Percentiles rank a stretch among this genome's conserved stretches.
These are phyloP conservation scores for Musa balbisiana DNA, from an alignment of 202 grass and related monocot species.

Conservation along the genomic window DNA sequence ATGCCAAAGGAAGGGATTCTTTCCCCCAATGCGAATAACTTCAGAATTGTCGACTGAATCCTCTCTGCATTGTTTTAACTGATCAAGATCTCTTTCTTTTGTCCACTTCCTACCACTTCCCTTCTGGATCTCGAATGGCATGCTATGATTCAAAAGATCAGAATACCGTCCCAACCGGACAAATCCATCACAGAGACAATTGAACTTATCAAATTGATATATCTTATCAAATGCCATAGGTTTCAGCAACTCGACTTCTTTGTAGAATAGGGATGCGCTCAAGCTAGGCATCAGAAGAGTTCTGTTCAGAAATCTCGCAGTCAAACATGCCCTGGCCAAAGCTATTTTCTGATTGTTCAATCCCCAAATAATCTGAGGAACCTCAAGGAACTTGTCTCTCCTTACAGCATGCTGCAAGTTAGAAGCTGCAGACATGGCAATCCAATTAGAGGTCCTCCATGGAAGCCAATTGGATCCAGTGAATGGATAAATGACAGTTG, in stretches of 20 bases:
- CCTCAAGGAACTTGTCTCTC: constrained; percentile 67
- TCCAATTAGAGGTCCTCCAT: constrained; percentile 40
- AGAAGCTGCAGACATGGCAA: constrained; percentile 8
- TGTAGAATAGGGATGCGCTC: constrained; percentile 89
- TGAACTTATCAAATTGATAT: constrained; percentile 85
- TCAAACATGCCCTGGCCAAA: constrained; percentile 81
- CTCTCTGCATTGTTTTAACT: constrained; percentile 46
- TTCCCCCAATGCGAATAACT: constrained; percentile 68
- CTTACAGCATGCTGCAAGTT: constrained; percentile 46
- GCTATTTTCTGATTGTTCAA: constrained; percentile 99
- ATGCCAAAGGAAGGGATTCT: constrained; percentile 93
- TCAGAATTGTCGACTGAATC: constrained; percentile 41
- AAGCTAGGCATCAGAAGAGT: constrained; percentile 88
- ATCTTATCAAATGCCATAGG: constrained; percentile 80
- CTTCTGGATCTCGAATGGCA: constrained; percentile 61
- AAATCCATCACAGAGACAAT: constrained; percentile 60
- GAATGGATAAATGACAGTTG: constrained; percentile 51
- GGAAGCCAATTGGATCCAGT: constrained; percentile 42
- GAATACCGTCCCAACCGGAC: constrained; percentile 76
- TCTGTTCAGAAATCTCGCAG: constrained; percentile 69
- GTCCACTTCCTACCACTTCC: constrained; percentile 95
- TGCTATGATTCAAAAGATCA: constrained; percentile 48
- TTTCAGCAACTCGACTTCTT: constrained; percentile 82
- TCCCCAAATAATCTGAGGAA: constrained; percentile 97
- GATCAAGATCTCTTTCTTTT: constrained; percentile 75